These are phyloP conservation scores for Fomitopsis betulina DNA, from an alignment of 1,284 basidiomycete genomes.

Conservation along the genomic window DNA sequence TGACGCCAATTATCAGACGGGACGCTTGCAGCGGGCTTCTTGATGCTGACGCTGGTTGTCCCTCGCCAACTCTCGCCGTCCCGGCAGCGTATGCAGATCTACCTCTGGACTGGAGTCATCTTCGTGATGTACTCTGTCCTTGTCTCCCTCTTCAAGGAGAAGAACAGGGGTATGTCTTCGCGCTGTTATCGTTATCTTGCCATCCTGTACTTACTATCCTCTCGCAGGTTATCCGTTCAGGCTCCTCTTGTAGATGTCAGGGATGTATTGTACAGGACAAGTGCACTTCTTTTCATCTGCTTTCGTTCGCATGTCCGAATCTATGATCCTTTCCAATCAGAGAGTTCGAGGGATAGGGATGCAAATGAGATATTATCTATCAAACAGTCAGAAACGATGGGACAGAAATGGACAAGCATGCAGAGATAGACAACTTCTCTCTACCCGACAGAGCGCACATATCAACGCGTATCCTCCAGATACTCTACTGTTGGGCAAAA, in stretches of 20 bases:
- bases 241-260: slow-evolving; percentile 44
- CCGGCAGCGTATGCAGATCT: slow-evolving; percentile 83
- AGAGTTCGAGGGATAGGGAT: neutral
- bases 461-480: slow-evolving; percentile 1
- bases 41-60: slow-evolving; percentile 80
- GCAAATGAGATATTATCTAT: neutral
- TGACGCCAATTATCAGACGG: slow-evolving; percentile 56
- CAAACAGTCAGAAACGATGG: neutral
- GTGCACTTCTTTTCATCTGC: neutral
- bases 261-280: neutral
- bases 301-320: neutral
- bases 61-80: slow-evolving; percentile 74
- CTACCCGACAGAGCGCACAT: neutral
- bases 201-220: neutral
- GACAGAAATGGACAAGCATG: slow-evolving; percentile 3
- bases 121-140: slow-evolving; percentile 87
- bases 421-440: neutral
- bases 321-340: neutral
- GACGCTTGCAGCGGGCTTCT: slow-evolving; percentile 72
- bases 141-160: slow-evolving; percentile 86
- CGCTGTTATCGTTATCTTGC: neutral
- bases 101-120: slow-evolving; percentile 84
- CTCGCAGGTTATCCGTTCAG: slow-evolving; percentile 73
- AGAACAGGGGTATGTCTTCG: slow-evolving; percentile 71
- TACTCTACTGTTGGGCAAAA: slow-evolving; percentile 52